A percentile compares a stretch with the other conserved stretches of the same genome.
Conservation (phyloP, 371 early-diverging fungal genomes). For the Hamiltosporidium magnivora region DNA sequence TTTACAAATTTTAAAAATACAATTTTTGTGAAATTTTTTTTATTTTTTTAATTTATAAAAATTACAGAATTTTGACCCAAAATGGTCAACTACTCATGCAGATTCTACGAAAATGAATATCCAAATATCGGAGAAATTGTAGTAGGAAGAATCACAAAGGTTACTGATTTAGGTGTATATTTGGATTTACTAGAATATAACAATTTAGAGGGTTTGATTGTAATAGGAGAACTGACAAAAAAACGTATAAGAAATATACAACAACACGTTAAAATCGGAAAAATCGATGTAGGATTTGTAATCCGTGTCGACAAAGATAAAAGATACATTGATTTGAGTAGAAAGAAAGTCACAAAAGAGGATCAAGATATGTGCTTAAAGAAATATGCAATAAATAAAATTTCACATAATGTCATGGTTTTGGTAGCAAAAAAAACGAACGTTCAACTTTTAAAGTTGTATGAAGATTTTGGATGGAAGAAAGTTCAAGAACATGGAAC, state of each 20-base stretch:
- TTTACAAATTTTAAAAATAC: too few species aligned
- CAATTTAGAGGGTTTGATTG: conserved; percentile 48
- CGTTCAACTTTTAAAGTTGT: conserved; percentile 24
- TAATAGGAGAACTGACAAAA: conserved; percentile 48
- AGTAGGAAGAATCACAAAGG: conserved; percentile 38
- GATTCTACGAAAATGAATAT: conserved; percentile 31
- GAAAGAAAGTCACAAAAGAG: conserved; percentile 41
- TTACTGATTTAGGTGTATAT: conserved; percentile 41
- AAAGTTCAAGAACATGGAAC: conserved; percentile 43
- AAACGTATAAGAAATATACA: conserved; percentile 50
- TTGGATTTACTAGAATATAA: conserved; percentile 49
- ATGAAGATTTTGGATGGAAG: conserved; percentile 44
- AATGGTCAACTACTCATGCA: neutral
- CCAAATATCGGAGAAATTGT: conserved; percentile 52
- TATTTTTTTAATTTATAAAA: too few species aligned
- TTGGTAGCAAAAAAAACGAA: conserved; percentile 33
- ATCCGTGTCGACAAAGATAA: conserved; percentile 50
- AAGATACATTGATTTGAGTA: conserved; percentile 53
- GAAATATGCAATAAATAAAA: conserved; percentile 46
- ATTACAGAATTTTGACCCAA: too few species aligned
- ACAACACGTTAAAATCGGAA: conserved; percentile 50
- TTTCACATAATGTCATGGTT: conserved; percentile 51
- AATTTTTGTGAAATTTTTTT: too few species aligned
- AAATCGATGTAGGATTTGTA: conserved; percentile 47
- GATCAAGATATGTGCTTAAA: conserved; percentile 39